Evolutionary conservation across 1,139 yeast species (phyloP), one percentile per base, ranked within the genome.

Genomic region (Eremothecium sinecaudum): DNA sequence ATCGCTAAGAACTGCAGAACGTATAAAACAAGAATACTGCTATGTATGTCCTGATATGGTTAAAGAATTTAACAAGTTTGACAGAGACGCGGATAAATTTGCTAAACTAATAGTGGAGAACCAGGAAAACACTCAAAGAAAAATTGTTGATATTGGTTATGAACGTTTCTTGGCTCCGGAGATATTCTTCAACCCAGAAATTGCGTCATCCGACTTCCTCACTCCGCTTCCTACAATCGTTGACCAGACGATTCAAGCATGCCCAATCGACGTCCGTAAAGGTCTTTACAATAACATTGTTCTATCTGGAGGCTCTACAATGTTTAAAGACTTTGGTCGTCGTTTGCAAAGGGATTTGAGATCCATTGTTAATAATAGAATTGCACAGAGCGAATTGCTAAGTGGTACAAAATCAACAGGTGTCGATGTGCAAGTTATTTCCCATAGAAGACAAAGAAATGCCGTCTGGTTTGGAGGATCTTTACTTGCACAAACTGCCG

Each of bases 391-490:
- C 56, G 98, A 90, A 62, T 66, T 67, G 48, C 64, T 77, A 42
- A 78, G 90, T 50, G 84, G 84, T 19, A 81, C 87, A 20, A 83
- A 79, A 61, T 79, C 93, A 33, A 82, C 94, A 21, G 98, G 98
- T 55, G 90, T 92, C 32, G 94, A 87, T 39, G 99, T 92, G 37
- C 93, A 83, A 64, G 99, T 92, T 43, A 87, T 92, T 47, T 77
- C 94, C 17, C 99, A 92, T 65, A 86, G 90, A 67, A 82, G 92
- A 63, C 99, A 92, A 66, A 74, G 95, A 58, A 84, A 90, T 54
- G 99, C 99, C 6, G 99, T 92, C 39, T 92, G 98, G 98, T 92
- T 87, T 58, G 99, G 99, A 48, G 99, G 98, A 44, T 82, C 95
- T 14, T 67, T 92, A 49, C 71, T 92, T 56, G 97, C 99, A 1